Evolutionary conservation across 192 early-diverging fungal species (phyloP).

Genomic region (Entomortierella parvispora): DNA sequence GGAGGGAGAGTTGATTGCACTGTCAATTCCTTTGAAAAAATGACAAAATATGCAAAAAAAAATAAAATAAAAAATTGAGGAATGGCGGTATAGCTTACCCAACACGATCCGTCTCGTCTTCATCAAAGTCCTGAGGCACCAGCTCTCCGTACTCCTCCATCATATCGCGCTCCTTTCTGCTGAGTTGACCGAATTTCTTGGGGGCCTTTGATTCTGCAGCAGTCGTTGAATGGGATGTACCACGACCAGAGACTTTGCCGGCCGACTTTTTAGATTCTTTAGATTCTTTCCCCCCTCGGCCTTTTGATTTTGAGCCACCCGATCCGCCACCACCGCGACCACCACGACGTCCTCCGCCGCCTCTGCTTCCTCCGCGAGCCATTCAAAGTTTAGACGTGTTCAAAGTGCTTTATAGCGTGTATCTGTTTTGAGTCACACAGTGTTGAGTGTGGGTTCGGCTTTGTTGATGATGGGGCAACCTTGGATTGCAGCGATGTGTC

Average conservation of each 20-base stretch:
- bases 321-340: slow-evolving; percentile 10
- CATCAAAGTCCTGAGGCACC: slow-evolving; percentile 59
- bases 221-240: slow-evolving; percentile 33
- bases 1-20: too few species aligned
- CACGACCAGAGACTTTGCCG: slow-evolving; percentile 36
- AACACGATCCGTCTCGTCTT: slow-evolving; percentile 55
- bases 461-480: too few species aligned
- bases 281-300: not conserved
- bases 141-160: slow-evolving; percentile 80
- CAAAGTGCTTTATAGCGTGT: not conserved
- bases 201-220: slow-evolving; percentile 43
- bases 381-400: slow-evolving; percentile 1
- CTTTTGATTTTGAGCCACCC: not conserved
- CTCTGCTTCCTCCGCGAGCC: slow-evolving; percentile 31
- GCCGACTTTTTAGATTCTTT: slow-evolving; percentile 18
- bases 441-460: too few species aligned
- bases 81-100: slow-evolving; percentile 27
- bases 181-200: slow-evolving; percentile 58
- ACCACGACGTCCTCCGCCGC: slow-evolving; percentile 9
- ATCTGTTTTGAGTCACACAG: not conserved
- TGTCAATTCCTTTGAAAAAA: too few species aligned
- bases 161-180: slow-evolving; percentile 59
- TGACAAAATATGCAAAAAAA: too few species aligned
- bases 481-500: too few species aligned
- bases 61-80: not conserved